Percentiles rank a stretch among this genome's conserved stretches.
phyloP scores from a whole-genome alignment of 176 grass and related monocot species.

The Oryza punctata region DNA sequence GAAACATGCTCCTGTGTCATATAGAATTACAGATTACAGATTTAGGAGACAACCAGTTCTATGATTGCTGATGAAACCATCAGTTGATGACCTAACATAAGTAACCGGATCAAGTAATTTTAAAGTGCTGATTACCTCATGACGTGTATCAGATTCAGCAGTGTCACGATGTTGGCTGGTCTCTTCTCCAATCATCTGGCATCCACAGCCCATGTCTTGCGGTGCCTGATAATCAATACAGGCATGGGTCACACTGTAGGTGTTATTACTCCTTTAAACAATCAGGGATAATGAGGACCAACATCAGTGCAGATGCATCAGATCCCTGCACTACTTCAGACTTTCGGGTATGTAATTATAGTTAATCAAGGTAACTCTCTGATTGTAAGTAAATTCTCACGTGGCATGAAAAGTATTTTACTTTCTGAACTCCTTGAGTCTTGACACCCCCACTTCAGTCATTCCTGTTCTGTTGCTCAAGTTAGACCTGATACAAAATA shows the following conservation, averaged over 20 bases:
- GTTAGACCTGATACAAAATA: background rate
- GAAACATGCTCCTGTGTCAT: background rate
- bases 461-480: slow-evolving; percentile 26
- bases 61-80: background rate
- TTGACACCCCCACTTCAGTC: background rate
- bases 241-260: slow-evolving; percentile 37
- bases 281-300: background rate
- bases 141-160: slow-evolving; percentile 33
- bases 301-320: slow-evolving; percentile 11
- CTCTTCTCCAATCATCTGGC: slow-evolving; percentile 40
- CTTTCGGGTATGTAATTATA: slow-evolving; percentile 5
- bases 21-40: background rate
- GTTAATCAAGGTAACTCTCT: slow-evolving; percentile 9
- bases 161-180: slow-evolving; percentile 30
- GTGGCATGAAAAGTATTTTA: background rate
- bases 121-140: slow-evolving; percentile 28
- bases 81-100: background rate
- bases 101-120: slow-evolving; percentile 9
- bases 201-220: slow-evolving; percentile 47
- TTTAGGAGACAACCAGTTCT: background rate
- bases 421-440: background rate
- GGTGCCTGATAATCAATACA: slow-evolving; percentile 38
- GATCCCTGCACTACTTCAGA: background rate
- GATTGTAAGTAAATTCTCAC: background rate
- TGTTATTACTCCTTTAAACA: slow-evolving; percentile 8